Evolutionary conservation across 495 filamentous ascomycete species (phyloP).

Genomic region (Penicillium taxi): DNA sequence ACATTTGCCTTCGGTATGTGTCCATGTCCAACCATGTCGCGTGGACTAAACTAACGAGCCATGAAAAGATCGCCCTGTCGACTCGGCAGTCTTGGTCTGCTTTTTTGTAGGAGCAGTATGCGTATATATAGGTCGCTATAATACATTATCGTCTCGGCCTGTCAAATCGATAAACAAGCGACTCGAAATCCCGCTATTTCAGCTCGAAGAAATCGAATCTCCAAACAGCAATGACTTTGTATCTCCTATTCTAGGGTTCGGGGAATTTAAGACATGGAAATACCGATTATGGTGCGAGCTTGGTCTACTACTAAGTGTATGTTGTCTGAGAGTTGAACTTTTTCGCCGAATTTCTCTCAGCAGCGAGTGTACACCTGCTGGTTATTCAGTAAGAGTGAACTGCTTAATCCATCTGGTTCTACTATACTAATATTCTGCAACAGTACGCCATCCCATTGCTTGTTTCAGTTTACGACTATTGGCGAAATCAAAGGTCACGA

Average conservation of each 20-base stretch:
- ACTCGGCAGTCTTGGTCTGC: slow-evolving; percentile 30
- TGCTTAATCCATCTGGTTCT: background rate
- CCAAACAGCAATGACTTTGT: too few relatives aligned
- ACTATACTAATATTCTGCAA: background rate
- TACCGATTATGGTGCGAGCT: slow-evolving; percentile 21
- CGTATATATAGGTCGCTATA: slow-evolving; percentile 26
- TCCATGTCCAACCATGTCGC: too few relatives aligned
- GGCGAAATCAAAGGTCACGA: slow-evolving; percentile 26
- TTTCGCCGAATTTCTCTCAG: slow-evolving; percentile 30
- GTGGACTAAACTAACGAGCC: slow-evolving; percentile 12
- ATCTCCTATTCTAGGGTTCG: background rate
- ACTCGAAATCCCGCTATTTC: slow-evolving; percentile 10
- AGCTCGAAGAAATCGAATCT: too few relatives aligned
- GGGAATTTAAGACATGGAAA: background rate
- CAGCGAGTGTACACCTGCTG: slow-evolving; percentile 33
- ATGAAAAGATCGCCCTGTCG: slow-evolving; percentile 34
- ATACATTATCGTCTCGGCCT: slow-evolving; percentile 11
- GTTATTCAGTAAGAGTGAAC: slow-evolving; percentile 34
- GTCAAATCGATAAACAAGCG: slow-evolving; percentile 16
- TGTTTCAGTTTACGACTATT: slow-evolving; percentile 38
- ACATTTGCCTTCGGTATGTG: slow-evolving; percentile 38
- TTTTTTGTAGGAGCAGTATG: slow-evolving; percentile 28
- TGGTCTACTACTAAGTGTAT: slow-evolving; percentile 18
- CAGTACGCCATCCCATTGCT: slow-evolving; percentile 36
- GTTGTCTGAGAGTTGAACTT: slow-evolving; percentile 32